These are phyloP conservation scores for Lactuca sativa DNA, from an alignment of 129 eudicot species.

Conservation along the genomic window DNA sequence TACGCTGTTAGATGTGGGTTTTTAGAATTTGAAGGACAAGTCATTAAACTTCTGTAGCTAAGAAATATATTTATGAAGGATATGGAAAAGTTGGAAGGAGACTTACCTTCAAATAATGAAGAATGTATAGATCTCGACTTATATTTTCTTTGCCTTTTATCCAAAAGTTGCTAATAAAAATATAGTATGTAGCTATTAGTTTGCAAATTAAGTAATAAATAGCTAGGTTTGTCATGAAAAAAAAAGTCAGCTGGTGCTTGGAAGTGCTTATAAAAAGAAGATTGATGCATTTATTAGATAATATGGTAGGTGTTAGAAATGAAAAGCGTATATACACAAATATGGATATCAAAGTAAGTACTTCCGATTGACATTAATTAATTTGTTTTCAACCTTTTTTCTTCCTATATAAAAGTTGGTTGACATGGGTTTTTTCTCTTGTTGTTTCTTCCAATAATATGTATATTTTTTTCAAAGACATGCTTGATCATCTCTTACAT, in stretches of 20 bases:
- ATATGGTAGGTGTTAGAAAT: not conserved
- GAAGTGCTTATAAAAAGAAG: slow-evolving; percentile 2
- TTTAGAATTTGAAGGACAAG: not conserved
- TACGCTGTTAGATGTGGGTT: not conserved
- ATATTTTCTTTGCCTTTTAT: not conserved
- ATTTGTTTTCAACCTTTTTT: not conserved
- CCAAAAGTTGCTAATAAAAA: not conserved
- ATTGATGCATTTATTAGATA: not conserved
- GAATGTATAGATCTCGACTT: slow-evolving; percentile 4
- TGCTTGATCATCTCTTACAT: not conserved
- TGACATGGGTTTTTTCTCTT: not conserved
- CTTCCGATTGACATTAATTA: not conserved
- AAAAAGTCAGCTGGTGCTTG: not conserved
- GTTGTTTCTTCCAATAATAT: too few species aligned
- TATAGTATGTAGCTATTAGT: slow-evolving; percentile 11
- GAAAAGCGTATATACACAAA: not conserved
- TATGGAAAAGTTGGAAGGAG: not conserved
- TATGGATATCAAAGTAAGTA: not conserved
- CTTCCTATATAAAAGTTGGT: not conserved
- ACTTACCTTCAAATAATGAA: slow-evolving; percentile 4
- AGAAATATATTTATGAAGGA: not conserved
- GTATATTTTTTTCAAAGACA: too few species aligned
- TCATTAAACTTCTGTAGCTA: slow-evolving; percentile 1
- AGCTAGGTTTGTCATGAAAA: not conserved
- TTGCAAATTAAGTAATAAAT: slow-evolving; percentile 8